phyloP scores from a whole-genome alignment of 306 rosid species.

The Quercus mongolica region DNA sequence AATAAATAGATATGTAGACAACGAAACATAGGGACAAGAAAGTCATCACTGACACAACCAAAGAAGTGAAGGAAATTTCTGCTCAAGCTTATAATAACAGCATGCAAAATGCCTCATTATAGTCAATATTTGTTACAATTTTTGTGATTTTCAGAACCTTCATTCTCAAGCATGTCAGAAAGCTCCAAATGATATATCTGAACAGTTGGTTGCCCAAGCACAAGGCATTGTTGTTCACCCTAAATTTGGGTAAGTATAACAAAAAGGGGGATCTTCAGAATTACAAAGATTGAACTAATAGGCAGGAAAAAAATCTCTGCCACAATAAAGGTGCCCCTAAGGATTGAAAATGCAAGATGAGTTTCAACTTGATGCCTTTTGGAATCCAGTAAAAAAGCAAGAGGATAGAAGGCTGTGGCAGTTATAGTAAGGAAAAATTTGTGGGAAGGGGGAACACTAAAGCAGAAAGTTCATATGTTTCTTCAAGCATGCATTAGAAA shows the following conservation, averaged over 20 bases:
- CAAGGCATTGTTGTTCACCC: not conserved
- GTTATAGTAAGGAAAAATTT: no score
- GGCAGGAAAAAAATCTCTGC: no score
- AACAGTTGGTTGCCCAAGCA: not conserved
- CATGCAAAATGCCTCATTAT: not conserved
- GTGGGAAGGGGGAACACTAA: no score
- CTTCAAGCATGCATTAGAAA: not conserved
- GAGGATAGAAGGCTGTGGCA: no score
- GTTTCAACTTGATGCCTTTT: no score
- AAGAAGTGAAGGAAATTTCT: not conserved
- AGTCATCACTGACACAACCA: not conserved
- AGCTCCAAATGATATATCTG: not conserved
- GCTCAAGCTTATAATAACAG: not conserved
- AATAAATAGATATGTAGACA: conserved; percentile 3
- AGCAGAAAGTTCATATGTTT: no score
- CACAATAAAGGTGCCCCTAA: no score
- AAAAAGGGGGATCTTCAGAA: no score
- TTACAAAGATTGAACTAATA: no score
- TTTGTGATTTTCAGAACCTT: not conserved
- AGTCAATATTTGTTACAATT: not conserved
- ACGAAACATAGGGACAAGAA: conserved; percentile 6
- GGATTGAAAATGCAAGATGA: no score
- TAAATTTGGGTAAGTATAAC: no score
- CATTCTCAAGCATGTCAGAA: not conserved
- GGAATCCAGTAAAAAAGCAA: no score